Conservation (phyloP, 2,329 filamentous ascomycete species). For the Myrmaecium sp. region DNA sequence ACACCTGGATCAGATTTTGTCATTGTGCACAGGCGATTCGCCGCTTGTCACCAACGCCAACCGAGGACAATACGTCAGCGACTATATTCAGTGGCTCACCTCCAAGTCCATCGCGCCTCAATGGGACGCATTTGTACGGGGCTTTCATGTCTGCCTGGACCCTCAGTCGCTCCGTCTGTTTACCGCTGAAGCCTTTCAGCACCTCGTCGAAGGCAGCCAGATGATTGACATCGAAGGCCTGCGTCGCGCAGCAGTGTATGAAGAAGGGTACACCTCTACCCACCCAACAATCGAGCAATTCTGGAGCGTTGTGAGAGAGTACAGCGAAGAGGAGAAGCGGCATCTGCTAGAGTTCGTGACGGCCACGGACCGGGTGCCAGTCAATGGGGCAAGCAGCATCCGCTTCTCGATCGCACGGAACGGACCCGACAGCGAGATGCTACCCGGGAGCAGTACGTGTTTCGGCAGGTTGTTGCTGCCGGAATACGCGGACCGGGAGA, state of each 20-base stretch:
- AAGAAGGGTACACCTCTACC: conserved; percentile 53
- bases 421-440: conserved; percentile 40
- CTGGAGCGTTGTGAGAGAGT: conserved; percentile 62
- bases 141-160: conserved; percentile 62
- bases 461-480: conserved; percentile 79
- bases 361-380: conserved; percentile 75
- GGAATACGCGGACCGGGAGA: conserved; percentile 56
- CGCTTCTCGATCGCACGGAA: conserved; percentile 73
- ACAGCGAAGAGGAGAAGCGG: conserved; percentile 51
- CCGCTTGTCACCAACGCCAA: conserved; percentile 68
- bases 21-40: conserved; percentile 17
- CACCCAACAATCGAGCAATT: conserved; percentile 62
- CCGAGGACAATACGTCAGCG: conserved; percentile 58
- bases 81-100: conserved; percentile 74
- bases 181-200: conserved; percentile 41
- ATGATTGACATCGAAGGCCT: conserved; percentile 65
- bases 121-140: conserved; percentile 61
- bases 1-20: conserved; percentile 10
- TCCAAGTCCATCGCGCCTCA: conserved; percentile 62
- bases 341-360: conserved; percentile 87
- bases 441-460: conserved; percentile 86
- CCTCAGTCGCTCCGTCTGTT: conserved; percentile 43
- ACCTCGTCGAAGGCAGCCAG: conserved; percentile 66
- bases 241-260: conserved; percentile 55
- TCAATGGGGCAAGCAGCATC: conserved; percentile 67